A percentile compares a stretch with the other conserved stretches of the same genome.
Evolutionary conservation across 2,329 filamentous ascomycete species (phyloP).

Genomic region (Didymella arachidicola): DNA sequence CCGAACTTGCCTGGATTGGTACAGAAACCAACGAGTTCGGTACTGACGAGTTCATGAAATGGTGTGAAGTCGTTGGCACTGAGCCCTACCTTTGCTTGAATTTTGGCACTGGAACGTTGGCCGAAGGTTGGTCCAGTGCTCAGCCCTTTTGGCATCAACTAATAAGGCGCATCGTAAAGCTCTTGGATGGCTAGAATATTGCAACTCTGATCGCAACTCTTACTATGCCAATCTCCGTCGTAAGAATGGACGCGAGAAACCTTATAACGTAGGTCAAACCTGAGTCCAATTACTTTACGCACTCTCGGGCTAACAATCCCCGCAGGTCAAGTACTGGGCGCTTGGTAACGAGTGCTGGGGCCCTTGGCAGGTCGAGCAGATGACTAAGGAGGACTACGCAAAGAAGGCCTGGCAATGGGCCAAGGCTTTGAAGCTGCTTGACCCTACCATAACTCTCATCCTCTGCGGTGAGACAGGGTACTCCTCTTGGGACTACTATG

Average conservation of each 20-base stretch:
- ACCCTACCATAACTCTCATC: constrained; percentile 73
- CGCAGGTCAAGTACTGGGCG: constrained; percentile 78
- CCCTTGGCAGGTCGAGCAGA: constrained; percentile 71
- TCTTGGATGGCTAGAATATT: constrained; percentile 85
- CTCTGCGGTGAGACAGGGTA: constrained; percentile 77
- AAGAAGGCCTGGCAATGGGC: constrained; percentile 75
- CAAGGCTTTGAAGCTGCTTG: constrained; percentile 74
- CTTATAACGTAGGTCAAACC: constrained; percentile 66
- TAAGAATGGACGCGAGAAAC: constrained; percentile 76
- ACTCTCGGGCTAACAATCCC: constrained; percentile 7
- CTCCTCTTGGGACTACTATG: constrained; percentile 75
- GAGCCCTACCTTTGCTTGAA: constrained; percentile 84
- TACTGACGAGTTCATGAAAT: constrained; percentile 86
- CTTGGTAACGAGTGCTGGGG: constrained; percentile 79
- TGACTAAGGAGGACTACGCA: constrained; percentile 74
- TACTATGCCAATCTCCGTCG: constrained; percentile 83
- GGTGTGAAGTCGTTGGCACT: constrained; percentile 75
- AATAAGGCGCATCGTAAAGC: constrained; percentile 54
- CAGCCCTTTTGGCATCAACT: not conserved
- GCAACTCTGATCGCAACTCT: constrained; percentile 78
- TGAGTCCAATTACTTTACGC: no score
- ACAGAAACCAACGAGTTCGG: constrained; percentile 81
- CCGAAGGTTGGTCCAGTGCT: constrained; percentile 56
- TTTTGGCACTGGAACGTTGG: constrained; percentile 73
- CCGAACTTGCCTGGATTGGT: constrained; percentile 81